Conservation (phyloP, 2,329 filamentous ascomycete species). For the Diplodia corticola region DNA sequence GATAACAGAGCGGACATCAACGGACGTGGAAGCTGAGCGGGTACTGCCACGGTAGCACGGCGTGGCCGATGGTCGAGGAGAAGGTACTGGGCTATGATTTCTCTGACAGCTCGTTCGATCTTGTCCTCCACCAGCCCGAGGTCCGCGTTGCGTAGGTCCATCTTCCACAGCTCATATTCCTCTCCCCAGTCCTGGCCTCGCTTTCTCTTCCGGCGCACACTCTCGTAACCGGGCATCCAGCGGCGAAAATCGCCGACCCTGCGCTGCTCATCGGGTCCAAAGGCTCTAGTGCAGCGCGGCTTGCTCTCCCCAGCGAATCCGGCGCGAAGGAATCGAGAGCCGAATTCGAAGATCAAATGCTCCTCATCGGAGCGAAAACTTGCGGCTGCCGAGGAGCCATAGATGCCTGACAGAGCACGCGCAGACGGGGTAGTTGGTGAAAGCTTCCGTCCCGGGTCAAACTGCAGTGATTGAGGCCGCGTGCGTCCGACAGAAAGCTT, state of each 20-base stretch:
- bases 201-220: conserved; percentile 51
- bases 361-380: conserved; percentile 69
- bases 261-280: conserved; percentile 73
- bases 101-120: conserved; percentile 77
- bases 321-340: conserved; percentile 72
- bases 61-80: conserved; percentile 73
- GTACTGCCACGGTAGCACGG: conserved; percentile 72
- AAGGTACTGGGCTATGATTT: conserved; percentile 77
- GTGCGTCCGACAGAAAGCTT: conserved; percentile 11
- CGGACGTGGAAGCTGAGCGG: conserved; percentile 74
- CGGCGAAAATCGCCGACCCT: conserved; percentile 78
- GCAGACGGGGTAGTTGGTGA: conserved; percentile 59
- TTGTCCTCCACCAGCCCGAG: conserved; percentile 81
- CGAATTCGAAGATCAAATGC: conserved; percentile 81
- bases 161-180: conserved; percentile 73
- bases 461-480: conserved; percentile 9
- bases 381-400: conserved; percentile 58
- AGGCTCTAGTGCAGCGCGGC: conserved; percentile 70
- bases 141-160: conserved; percentile 72
- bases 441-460: conserved; percentile 8
- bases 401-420: conserved; percentile 60
- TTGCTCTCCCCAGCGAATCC: conserved; percentile 83
- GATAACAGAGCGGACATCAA: conserved; percentile 74
- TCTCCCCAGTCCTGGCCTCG: conserved; percentile 60
- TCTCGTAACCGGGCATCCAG: conserved; percentile 60